Base-by-base conservation (phyloP, 306 rosid species). In the Trichosanthes truncata region DNA sequence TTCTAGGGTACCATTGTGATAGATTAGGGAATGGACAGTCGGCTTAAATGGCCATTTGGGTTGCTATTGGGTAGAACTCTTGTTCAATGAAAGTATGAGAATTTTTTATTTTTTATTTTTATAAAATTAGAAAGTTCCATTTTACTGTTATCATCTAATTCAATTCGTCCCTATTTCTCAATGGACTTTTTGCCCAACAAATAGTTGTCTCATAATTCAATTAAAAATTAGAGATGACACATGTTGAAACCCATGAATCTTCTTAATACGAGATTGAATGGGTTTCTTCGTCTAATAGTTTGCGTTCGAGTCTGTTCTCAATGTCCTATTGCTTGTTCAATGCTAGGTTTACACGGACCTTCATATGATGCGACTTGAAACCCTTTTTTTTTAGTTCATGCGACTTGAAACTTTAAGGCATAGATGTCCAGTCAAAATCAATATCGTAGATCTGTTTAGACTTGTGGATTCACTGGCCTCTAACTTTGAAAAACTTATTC, bases 1-100 rank as follows among this genome's bases (percentile, higher is more conserved):
- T 49, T 51, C 21, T 74, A 74, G 61, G 61, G 49, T 74, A 49
- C 45, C 78, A 51, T 51, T 74, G 78, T 73, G 29, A 33, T 31
- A 74, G 78, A 74, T 33, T 74, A 74, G 78, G 78, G 78, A 31
- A 52, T 74, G 78, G 21, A 25, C 45, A 74, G n/a, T 48, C 61
- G 41, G 45, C 62, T 29, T 74, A 17, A 49, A 29, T 48, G 61
- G 33, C 25, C 78, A 49, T 74, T 74, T 17, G 78, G 62, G 78
- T 29, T 74, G 40, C 4, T 51, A 29, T 31, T 49, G 78, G 60
- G 18, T 20, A 33, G 78, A 55, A 74, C 20, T 51, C 78, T 74
- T 74, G 78, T 74, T 52, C 78, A 74, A 33, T 49, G 41, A 33
- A 74, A 25, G 62, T 49, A 25, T 49, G 29, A 74, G 43, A 17